These are phyloP conservation scores for Stachybotrys echinatus DNA, from an alignment of 2,329 filamentous ascomycete genomes.

Conservation along the genomic window DNA sequence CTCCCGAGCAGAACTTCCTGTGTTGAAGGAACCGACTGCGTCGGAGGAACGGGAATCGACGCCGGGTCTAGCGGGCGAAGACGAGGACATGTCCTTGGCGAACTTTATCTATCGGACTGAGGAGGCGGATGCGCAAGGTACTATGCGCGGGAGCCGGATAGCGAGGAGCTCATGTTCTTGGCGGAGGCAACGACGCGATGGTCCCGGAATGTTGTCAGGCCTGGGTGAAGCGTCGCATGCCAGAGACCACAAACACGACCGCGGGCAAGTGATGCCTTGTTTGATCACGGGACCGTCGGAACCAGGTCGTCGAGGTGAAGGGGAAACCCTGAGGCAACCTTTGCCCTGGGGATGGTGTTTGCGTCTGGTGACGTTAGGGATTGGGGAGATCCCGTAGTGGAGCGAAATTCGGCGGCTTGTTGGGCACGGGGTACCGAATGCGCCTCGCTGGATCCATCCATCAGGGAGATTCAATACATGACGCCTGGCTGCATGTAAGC, in stretches of 20 bases:
- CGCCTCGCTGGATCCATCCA: too few species aligned
- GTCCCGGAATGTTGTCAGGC: background rate
- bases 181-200: background rate
- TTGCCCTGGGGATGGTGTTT: background rate
- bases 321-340: too few species aligned
- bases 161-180: background rate
- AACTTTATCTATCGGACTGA: background rate
- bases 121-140: background rate
- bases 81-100: background rate
- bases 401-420: background rate
- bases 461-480: too few species aligned
- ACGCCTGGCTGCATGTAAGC: background rate
- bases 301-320: too few species aligned
- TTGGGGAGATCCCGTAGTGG: background rate
- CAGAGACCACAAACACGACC: too few species aligned
- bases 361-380: background rate
- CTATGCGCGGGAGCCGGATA: background rate
- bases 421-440: background rate
- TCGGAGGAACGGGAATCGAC: constrained; percentile 1
- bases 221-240: background rate
- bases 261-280: background rate
- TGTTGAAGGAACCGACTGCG: constrained; percentile 1
- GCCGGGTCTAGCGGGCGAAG: background rate
- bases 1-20: background rate
- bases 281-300: too few species aligned